Conservation (phyloP, 129 eudicot genomes). For the Artemisia annua region DNA sequence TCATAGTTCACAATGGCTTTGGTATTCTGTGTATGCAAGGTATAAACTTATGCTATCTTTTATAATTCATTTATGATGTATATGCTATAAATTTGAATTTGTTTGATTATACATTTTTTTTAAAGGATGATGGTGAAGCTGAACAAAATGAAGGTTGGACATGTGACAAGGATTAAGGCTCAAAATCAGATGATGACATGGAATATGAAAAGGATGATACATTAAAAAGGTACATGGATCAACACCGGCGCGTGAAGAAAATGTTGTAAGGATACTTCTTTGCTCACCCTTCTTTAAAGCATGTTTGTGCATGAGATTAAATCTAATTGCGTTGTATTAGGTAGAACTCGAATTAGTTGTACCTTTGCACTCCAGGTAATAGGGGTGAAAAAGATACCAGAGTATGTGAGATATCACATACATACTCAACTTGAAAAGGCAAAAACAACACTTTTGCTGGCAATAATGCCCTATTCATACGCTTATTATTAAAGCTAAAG, state of each 20-base stretch:
- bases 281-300: not conserved
- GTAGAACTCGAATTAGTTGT: too few relatives aligned
- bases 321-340: not conserved
- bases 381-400: too few relatives aligned
- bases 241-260: constrained; percentile 51
- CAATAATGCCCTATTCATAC: constrained; percentile 75
- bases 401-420: constrained; percentile 77
- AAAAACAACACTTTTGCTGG: constrained; percentile 37
- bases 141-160: constrained; percentile 74
- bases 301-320: constrained; percentile 1
- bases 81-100: too few relatives aligned
- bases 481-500: not conserved
- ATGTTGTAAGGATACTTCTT: constrained; percentile 67
- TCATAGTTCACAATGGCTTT: too few relatives aligned
- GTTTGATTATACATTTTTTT: constrained; percentile 9
- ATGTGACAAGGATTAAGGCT: constrained; percentile 45
- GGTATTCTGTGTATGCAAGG: too few relatives aligned
- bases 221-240: constrained; percentile 40
- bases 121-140: constrained; percentile 65
- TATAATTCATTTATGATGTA: too few relatives aligned
- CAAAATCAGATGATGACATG: constrained; percentile 60
- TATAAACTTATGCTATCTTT: too few relatives aligned
- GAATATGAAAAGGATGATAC: constrained; percentile 60
- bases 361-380: too few relatives aligned
- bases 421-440: constrained; percentile 93